Conservation (phyloP, 2,329 filamentous ascomycete species). For the Penicillium concentricum region DNA sequence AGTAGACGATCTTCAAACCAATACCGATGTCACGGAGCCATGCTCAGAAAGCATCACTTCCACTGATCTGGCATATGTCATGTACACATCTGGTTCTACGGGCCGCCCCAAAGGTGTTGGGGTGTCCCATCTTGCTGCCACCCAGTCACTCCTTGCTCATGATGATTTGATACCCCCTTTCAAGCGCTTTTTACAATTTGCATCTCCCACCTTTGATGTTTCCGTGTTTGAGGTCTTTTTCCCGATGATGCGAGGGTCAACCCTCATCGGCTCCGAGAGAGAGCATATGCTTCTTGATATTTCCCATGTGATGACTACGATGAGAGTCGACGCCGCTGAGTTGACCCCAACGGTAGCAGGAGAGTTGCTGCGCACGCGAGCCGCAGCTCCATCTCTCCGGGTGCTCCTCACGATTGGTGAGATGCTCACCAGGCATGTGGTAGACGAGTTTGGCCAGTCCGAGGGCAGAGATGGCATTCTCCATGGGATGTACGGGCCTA, state of each 20-base stretch:
- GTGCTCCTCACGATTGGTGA: constrained; percentile 85
- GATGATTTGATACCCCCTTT: constrained; percentile 74
- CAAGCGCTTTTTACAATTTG: constrained; percentile 82
- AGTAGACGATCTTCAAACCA: constrained; percentile 20
- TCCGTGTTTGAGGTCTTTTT: constrained; percentile 96
- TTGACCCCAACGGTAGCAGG: constrained; percentile 84
- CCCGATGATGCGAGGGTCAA: constrained; percentile 70
- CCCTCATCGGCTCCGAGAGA: constrained; percentile 70
- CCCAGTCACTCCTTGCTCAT: constrained; percentile 80
- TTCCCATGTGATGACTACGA: constrained; percentile 60
- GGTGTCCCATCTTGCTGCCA: constrained; percentile 75
- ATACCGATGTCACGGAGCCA: constrained; percentile 2
- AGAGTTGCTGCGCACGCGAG: constrained; percentile 68
- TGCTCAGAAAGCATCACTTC: constrained; percentile 25
- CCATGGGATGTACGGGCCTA: constrained; percentile 93
- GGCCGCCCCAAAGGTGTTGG: constrained; percentile 85
- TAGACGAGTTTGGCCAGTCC: constrained; percentile 73
- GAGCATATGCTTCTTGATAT: constrained; percentile 72
- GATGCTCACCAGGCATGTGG: constrained; percentile 77
- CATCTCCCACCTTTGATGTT: constrained; percentile 89
- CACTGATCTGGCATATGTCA: constrained; percentile 69
- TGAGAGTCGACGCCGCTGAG: constrained; percentile 79
- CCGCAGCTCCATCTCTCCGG: constrained; percentile 65
- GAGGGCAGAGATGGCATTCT: constrained; percentile 60
- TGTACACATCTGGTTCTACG: constrained; percentile 91